These are phyloP conservation scores for Mentha longifolia DNA, from an alignment of 257 asterid genomes.

Conservation along the genomic window DNA sequence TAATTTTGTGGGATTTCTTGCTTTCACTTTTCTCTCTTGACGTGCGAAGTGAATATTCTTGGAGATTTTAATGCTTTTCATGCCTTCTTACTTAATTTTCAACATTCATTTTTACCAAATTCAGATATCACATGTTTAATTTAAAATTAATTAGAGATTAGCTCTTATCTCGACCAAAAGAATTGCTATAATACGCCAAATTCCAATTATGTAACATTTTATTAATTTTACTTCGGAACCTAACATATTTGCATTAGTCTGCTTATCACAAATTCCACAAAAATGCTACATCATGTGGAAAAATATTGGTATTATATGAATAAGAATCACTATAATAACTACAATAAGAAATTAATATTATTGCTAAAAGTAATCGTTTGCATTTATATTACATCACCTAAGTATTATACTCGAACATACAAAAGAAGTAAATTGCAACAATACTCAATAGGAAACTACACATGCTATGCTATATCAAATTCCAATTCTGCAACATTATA, in stretches of 20 bases:
- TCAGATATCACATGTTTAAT: not conserved
- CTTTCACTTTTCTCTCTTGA: not conserved
- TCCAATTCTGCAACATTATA: not conserved
- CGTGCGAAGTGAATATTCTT: not conserved
- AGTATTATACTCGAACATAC: too few relatives aligned
- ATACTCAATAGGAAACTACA: too few relatives aligned
- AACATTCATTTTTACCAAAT: not conserved
- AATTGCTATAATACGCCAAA: not conserved
- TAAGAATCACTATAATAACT: too few relatives aligned
- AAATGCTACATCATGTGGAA: too few relatives aligned
- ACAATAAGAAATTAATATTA: too few relatives aligned
- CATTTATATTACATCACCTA: too few relatives aligned
- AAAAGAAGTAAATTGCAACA: too few relatives aligned
- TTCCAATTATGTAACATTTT: not conserved
- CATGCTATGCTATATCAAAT: not conserved
- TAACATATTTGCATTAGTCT: too few relatives aligned
- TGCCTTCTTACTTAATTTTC: not conserved
- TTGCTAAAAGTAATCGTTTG: too few relatives aligned
- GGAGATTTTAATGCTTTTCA: constrained; percentile 8
- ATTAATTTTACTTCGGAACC: too few relatives aligned
- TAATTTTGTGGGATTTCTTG: constrained; percentile 20
- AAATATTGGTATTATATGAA: too few relatives aligned
- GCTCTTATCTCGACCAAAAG: not conserved
- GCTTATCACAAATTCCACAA: too few relatives aligned
- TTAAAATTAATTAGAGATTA: not conserved